Evolutionary conservation across 2,329 filamentous ascomycete genomes (phyloP).

Genomic region (Pseudogymnoascus sp.): DNA sequence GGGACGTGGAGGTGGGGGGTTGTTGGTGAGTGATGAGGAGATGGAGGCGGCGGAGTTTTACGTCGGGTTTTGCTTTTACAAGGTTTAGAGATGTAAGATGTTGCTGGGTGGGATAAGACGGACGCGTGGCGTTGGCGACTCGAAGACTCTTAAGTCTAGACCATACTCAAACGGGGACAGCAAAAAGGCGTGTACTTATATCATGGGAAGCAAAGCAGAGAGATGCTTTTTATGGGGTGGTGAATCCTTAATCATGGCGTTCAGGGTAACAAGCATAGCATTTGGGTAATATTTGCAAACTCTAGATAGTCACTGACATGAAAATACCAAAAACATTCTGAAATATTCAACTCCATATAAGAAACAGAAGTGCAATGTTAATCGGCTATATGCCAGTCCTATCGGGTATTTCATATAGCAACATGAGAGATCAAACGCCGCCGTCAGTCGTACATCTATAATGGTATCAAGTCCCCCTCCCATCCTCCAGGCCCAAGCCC

Average conservation of each 20-base stretch:
- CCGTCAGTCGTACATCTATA: neutral
- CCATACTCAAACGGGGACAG: neutral
- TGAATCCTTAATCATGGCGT: neutral
- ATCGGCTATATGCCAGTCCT: neutral
- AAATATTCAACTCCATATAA: neutral
- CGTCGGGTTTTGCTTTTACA: conserved; percentile 94
- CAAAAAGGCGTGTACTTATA: neutral
- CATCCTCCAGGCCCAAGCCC: neutral
- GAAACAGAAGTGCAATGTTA: neutral
- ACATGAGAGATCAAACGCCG: neutral
- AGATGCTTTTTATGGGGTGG: neutral
- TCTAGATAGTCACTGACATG: neutral
- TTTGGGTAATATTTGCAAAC: neutral
- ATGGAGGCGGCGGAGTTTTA: conserved; percentile 91
- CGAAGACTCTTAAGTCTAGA: neutral
- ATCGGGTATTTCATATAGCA: neutral
- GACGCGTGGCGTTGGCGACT: neutral
- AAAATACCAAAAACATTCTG: conserved; percentile 6
- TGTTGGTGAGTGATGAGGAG: conserved; percentile 76
- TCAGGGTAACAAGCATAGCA: neutral
- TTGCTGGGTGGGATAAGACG: neutral
- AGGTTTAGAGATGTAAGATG: conserved; percentile 51
- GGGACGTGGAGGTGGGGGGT: conserved; percentile 52
- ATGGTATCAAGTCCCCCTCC: neutral
- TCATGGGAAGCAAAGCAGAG: neutral